Base-by-base conservation (phyloP, 2,329 filamentous ascomycete species). In the Fusarium napiforme region DNA sequence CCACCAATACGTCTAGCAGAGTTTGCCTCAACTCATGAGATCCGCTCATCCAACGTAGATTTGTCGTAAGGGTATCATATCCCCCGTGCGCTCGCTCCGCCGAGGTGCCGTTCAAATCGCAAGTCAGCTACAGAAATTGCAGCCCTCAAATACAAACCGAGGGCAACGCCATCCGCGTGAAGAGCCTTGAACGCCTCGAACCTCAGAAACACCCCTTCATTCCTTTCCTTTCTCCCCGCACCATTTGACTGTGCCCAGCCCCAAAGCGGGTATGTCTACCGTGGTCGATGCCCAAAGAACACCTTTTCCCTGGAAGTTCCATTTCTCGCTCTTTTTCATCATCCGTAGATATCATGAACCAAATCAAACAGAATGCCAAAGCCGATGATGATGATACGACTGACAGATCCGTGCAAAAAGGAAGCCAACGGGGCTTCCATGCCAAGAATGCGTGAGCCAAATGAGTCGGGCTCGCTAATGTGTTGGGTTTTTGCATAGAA, bases 41-140 rank as follows among this genome's bases (percentile, higher is more conserved):
- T 77, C 71, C 67, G 69, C 75, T 78, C 78, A 73, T 82, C 75
- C 78, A 79, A 79, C 78, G 77, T 79, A 78, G 75, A 76, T 74
- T 76, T 78, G 73, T 81, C 79, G 76, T 81, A 77, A 79, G 81
- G 78, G 80, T 82, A 82, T 82, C 79, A 78, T 81, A 76, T 75
- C 76, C 72, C 67, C 71, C 79, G 50, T 72, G 59, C 73, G 60
- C 67, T 73, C 73, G 60, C 67, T 73, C 73, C 68, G 66, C 71
- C 70, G 59, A 75, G 69, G 72, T 74, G 63, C 74, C 64, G 67
- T 75, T 68, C 73, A 72, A 71, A 74, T 74, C 67, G 75, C 71
- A 71, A 62, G 67, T 77, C 72, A 74, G 69, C 71, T 64, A 69
- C 76, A 75, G 73, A 73, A 69, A 77, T 71, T 75, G 77, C 64